Base-by-base conservation (phyloP, 2,329 filamentous ascomycete genomes). In the Fonsecaea monophora region DNA sequence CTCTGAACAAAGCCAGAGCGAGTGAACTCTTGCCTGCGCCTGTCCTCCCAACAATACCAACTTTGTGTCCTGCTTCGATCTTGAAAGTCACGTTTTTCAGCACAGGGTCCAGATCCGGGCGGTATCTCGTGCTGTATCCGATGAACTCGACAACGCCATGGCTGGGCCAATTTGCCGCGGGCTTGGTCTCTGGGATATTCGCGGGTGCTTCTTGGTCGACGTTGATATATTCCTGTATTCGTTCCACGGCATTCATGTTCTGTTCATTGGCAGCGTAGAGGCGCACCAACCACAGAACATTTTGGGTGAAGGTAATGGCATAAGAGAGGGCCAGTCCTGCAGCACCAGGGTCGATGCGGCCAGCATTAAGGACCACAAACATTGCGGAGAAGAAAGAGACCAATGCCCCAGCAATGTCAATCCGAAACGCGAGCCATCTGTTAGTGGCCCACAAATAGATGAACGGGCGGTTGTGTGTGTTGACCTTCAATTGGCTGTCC, bases 221-320 rank as follows among this genome's bases (percentile, higher is more conserved):
- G 53, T 98, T 92, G 40, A 98, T 86, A 76, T 98, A 99, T 77
- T 99, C 95, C 82, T 97, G 96, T 76, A 99, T 90, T 75, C 95
- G 92, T 80, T 99, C 95, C 57, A 98, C 94, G 2, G 94, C 94
- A 80, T 99, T 99, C 95, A 99, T 98, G 80, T 97, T 98, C 79
- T 99, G 95, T 80, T 99, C 95, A 75, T 98, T 97, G 76, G 92
- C 88, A 0, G 94, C 90, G 77, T 99, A 99, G 13, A 97, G 85
- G 55, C 95, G 90, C 35, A 99, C 94, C 63, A 98, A 89, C 95
- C 95, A 99, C 18, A 99, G 82, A 6, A 99, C 91, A 72, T 97
- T 98, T 78, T 99, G 95, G 0, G 94, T 96, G 75, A 99, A 99
- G 1, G 92, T 94, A 72, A 99, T 92, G 15, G 95, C 95, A 75